Evolutionary conservation across 2,329 filamentous ascomycete species (phyloP).

Genomic region (Uncinocarpus reesii): DNA sequence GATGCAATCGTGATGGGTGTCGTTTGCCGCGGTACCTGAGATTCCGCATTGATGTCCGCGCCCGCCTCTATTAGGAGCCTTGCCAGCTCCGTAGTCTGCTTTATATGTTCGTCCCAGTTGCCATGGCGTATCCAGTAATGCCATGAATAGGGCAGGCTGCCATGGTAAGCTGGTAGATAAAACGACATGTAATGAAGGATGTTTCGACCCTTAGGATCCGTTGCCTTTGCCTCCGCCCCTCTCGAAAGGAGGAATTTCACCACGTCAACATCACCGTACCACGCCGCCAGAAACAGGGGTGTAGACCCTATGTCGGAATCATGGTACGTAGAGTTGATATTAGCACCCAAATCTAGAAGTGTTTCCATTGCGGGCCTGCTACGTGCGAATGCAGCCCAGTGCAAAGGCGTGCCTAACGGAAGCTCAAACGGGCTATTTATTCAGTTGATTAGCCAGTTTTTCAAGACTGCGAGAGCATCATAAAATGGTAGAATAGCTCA

Average conservation of each 20-base stretch:
- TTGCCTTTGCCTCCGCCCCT: slow-evolving; percentile 19
- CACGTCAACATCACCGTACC: slow-evolving; percentile 19
- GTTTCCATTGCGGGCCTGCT: slow-evolving; percentile 18
- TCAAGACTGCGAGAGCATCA: neutral
- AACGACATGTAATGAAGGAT: slow-evolving; percentile 21
- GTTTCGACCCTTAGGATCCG: slow-evolving; percentile 20
- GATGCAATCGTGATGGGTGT: slow-evolving; percentile 22
- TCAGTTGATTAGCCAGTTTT: neutral
- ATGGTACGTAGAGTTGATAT: slow-evolving; percentile 21
- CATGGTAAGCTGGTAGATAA: slow-evolving; percentile 21
- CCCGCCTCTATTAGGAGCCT: slow-evolving; percentile 16
- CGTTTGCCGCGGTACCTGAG: slow-evolving; percentile 15
- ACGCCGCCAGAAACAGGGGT: slow-evolving; percentile 20
- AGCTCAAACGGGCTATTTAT: slow-evolving; percentile 23
- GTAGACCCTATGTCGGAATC: slow-evolving; percentile 19
- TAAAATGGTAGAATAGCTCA: slow-evolving; percentile 14
- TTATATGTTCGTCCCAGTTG: slow-evolving; percentile 20
- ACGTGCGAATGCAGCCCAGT: slow-evolving; percentile 23
- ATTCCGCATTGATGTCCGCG: slow-evolving; percentile 16
- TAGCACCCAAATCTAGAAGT: slow-evolving; percentile 20
- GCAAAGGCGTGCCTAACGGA: slow-evolving; percentile 22
- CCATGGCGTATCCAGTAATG: slow-evolving; percentile 27
- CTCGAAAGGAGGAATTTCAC: slow-evolving; percentile 18
- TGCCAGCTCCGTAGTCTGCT: slow-evolving; percentile 15
- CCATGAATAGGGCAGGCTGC: slow-evolving; percentile 22